Percentiles rank a stretch among this genome's conserved stretches.
phyloP scores from a whole-genome alignment of 192 early-diverging fungal species.

The Backusella westeae region DNA sequence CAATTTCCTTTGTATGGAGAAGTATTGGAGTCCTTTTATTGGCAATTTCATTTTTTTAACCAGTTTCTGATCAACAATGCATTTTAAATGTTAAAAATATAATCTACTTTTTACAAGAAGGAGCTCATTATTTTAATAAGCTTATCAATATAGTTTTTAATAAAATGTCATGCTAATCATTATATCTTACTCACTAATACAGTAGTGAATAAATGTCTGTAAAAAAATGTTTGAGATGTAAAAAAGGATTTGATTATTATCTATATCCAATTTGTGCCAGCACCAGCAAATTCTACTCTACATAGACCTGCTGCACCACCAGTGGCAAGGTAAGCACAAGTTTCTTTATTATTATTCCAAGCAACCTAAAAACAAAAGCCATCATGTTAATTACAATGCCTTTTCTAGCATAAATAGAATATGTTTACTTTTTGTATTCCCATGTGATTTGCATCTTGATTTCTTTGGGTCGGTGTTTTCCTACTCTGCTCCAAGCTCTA shows the following conservation, averaged over 20 bases:
- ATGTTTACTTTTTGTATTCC: conserved; percentile 11
- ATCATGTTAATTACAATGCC: not conserved
- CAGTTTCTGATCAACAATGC: not conserved
- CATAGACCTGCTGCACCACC: conserved; percentile 29
- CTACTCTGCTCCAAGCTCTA: not conserved
- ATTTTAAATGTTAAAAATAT: not conserved
- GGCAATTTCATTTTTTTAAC: too few species aligned
- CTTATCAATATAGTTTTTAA: not conserved
- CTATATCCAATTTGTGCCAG: conserved; percentile 18
- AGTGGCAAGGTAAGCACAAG: conserved; percentile 21
- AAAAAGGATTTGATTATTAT: not conserved
- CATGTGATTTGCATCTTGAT: not conserved
- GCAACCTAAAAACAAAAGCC: conserved; percentile 9
- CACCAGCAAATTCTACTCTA: conserved; percentile 28
- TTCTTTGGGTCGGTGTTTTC: not conserved
- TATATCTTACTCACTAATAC: not conserved
- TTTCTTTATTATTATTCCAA: conserved; percentile 26
- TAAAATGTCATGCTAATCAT: not conserved
- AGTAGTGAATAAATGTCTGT: not conserved
- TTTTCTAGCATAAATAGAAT: not conserved
- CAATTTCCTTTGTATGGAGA: too few species aligned
- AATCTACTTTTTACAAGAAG: not conserved
- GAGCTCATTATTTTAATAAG: not conserved
- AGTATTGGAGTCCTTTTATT: too few species aligned
- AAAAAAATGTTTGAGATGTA: too few species aligned